Evolutionary conservation across 495 filamentous ascomycete genomes (phyloP), one percentile per base, ranked within the genome.

Genomic region (Podospora pseudopauciseta): DNA sequence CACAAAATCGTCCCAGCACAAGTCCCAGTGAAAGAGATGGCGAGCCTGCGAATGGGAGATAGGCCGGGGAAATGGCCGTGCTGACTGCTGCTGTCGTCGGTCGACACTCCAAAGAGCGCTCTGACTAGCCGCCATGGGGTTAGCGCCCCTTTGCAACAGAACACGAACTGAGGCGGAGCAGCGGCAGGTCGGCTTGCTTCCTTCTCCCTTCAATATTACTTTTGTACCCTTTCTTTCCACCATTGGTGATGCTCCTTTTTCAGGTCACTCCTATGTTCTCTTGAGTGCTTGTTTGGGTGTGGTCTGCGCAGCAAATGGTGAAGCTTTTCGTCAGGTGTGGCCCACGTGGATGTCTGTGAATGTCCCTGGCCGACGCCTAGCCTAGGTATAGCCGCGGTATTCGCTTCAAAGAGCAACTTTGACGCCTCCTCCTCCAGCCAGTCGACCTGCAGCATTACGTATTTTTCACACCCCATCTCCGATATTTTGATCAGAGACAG

Each of bases 71-170:
- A 58, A 58, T 20, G 55, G 55, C 55, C 55, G 55, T 58, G 55
- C 55, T 58, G 55, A 58, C 55, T 58, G 39, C 39, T 58, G 55
- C 55, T 58, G 39, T 11, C 23, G 55, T 26, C 23, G 55, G 16
- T 13, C 1, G 23, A 19, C 18, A 26, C 23, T 58, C 55, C 55
- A 63, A 63, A 32, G 61, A 16, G 61, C 16, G 57, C 20, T 53
- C 16, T 4, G 20, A 20, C 56, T 67, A 67, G 56, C 39, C 65
- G 5, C n/a, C 11, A 13, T 28, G n/a, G 57, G 65, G 26, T 59
- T 67, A 67, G 65, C 65, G 55, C 65, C 65, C 27, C 65, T 27
- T 32, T 60, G 65, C 65, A 67, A 5, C 65, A 60, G 65, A 67
- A 67, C 65, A 67, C 65, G 49, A 34, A 60, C 56, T 60, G 65